Evolutionary conservation across 31 red algal genomes (phyloP).

Genomic region (Odonthalia washingtoniensis): DNA sequence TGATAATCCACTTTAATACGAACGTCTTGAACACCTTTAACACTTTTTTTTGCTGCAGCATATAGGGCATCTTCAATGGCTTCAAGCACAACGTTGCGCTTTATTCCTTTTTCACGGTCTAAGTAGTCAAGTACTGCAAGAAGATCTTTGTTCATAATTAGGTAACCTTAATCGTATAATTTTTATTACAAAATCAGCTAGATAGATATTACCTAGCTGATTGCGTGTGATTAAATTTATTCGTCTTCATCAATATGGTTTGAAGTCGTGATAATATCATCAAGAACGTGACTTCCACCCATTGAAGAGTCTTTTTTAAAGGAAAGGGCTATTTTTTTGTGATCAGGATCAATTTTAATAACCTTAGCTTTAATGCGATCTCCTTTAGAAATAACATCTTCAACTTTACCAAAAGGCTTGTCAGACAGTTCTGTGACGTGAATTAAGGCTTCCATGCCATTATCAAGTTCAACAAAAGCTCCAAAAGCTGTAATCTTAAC

Average conservation of each 20-base stretch:
- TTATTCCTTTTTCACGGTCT: slow-evolving; percentile 13
- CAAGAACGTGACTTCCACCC: too few relatives aligned
- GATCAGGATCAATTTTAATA: slow-evolving; percentile 35
- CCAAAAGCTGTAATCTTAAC: slow-evolving; percentile 51
- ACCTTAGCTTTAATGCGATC: slow-evolving; percentile 61
- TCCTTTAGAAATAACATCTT: slow-evolving; percentile 47
- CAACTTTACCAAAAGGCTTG: slow-evolving; percentile 52
- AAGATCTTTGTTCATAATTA: slow-evolving; percentile 8
- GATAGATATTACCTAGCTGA: too few relatives aligned
- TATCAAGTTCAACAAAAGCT: slow-evolving; percentile 62
- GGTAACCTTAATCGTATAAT: too few relatives aligned
- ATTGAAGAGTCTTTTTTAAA: slow-evolving; percentile 12
- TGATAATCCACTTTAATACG: background rate
- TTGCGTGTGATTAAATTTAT: too few relatives aligned
- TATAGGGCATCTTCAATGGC: slow-evolving; percentile 6
- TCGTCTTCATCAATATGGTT: too few relatives aligned
- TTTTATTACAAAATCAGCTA: too few relatives aligned
- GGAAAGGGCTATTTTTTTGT: slow-evolving; percentile 64
- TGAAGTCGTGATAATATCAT: too few relatives aligned
- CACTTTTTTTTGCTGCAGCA: background rate
- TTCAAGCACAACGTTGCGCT: slow-evolving; percentile 2
- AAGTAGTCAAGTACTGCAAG: slow-evolving; percentile 1
- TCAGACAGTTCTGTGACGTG: slow-evolving; percentile 81
- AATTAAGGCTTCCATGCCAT: slow-evolving; percentile 49
- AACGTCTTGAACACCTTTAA: slow-evolving; percentile 9